Evolutionary conservation across 805 yeast species (phyloP).

Genomic region (Schizosaccharomyces osmophilus): DNA sequence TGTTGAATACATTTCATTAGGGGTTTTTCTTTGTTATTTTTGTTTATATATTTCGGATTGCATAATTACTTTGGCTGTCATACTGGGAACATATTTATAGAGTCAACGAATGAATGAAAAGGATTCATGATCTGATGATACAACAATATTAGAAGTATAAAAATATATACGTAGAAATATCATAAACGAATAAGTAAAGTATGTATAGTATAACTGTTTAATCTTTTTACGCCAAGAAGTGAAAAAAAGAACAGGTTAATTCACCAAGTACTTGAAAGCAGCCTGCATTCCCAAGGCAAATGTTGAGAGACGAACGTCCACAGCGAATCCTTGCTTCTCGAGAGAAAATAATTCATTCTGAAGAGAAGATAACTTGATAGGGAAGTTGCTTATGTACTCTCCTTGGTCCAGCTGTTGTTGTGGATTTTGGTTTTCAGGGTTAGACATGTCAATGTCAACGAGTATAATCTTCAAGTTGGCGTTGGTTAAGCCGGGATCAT

Average conservation of each 20-base stretch:
- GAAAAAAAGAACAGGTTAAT: not conserved
- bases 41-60: not conserved
- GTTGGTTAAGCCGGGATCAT: slow-evolving; percentile 70
- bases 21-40: no score
- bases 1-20: not conserved
- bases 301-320: not conserved
- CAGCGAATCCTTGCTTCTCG: not conserved
- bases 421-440: slow-evolving; percentile 44
- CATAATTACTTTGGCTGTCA: not conserved
- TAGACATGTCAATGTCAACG: slow-evolving; percentile 47
- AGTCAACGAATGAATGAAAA: no score
- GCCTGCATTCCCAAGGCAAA: not conserved
- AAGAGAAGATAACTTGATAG: slow-evolving; percentile 10
- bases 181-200: no score
- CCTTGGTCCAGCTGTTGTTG: slow-evolving; percentile 59
- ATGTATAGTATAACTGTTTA: no score
- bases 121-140: no score
- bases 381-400: slow-evolving; percentile 78
- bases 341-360: not conserved
- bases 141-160: no score
- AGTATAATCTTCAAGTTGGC: slow-evolving; percentile 64
- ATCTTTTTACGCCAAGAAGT: no score
- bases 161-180: no score
- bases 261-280: not conserved
- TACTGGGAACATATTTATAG: no score